phyloP scores from a whole-genome alignment of 768 basidiomycete species.

The Pisolithus orientalis region DNA sequence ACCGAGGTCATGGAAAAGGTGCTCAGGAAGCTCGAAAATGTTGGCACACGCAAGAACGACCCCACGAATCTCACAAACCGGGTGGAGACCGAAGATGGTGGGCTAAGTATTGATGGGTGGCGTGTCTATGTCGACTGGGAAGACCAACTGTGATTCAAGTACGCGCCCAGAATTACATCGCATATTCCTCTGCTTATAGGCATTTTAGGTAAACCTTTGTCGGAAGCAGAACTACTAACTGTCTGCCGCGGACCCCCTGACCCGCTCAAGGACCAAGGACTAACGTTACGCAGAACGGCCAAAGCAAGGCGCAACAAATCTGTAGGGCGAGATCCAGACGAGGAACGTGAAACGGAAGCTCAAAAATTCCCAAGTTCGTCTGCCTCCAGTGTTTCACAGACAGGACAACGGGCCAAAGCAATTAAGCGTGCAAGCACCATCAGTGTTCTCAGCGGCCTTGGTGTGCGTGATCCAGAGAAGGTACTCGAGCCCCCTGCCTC shows the following conservation, averaged over 20 bases:
- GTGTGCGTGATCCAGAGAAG: constrained; percentile 74
- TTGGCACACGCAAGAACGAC: constrained; percentile 36
- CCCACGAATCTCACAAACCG: constrained; percentile 41
- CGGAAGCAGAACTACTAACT: constrained; percentile 71
- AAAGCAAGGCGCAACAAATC: constrained; percentile 35
- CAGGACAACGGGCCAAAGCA: constrained; percentile 11
- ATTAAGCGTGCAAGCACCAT: constrained; percentile 88
- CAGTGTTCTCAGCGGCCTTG: constrained; percentile 90
- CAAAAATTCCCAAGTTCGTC: constrained; percentile 26
- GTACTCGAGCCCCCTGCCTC: constrained; percentile 54
- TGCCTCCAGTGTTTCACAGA: constrained; percentile 22
- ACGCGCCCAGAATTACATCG: constrained; percentile 17
- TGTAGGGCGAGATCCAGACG: constrained; percentile 35
- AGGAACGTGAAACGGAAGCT: constrained; percentile 34
- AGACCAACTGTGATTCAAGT: constrained; percentile 46
- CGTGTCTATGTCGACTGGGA: constrained; percentile 69
- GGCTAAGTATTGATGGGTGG: constrained; percentile 85
- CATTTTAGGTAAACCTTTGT: constrained; percentile 60
- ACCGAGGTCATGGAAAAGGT: constrained; percentile 85
- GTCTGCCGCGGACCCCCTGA: constrained; percentile 82
- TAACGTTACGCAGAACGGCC: constrained; percentile 61
- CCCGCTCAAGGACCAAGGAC: constrained; percentile 70
- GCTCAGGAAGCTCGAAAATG: constrained; percentile 78
- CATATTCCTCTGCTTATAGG: neutral
- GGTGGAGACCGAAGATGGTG: constrained; percentile 66